These are phyloP conservation scores for Hordeum pubiflorum DNA, from an alignment of 202 grass and related monocot genomes.

Conservation along the genomic window DNA sequence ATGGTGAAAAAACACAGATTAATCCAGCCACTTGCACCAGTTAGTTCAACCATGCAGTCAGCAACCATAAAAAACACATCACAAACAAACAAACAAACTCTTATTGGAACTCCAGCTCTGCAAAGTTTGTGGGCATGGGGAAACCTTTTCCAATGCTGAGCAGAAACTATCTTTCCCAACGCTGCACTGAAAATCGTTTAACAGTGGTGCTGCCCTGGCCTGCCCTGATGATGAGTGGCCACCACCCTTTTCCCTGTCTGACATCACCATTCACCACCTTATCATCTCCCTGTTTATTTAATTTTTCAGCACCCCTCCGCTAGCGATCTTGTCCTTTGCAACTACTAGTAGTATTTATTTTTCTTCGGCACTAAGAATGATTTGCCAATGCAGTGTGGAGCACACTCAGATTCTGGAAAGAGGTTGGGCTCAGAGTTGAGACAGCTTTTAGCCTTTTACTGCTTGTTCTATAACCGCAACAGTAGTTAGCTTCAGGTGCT, in stretches of 20 bases:
- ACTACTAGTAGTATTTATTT: neutral
- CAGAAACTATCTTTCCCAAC: constrained; percentile 18
- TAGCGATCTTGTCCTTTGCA: neutral
- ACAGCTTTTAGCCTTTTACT: neutral
- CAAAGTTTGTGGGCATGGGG: no score
- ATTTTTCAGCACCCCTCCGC: neutral
- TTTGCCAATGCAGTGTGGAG: neutral
- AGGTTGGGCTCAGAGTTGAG: constrained; percentile 22
- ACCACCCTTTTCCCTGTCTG: neutral
- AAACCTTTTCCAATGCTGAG: neutral
- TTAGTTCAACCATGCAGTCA: neutral
- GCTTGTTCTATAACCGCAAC: neutral
- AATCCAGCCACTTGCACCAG: neutral
- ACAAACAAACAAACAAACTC: neutral
- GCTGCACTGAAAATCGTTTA: constrained; percentile 14
- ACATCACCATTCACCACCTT: constrained; percentile 26
- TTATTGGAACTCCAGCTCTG: constrained; percentile 13
- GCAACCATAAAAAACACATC: neutral
- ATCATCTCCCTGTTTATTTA: constrained; percentile 28
- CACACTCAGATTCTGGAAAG: constrained; percentile 22
- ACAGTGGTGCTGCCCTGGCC: constrained; percentile 23
- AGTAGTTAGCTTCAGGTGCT: neutral
- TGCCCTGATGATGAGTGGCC: constrained; percentile 24
- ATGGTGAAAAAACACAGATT: neutral
- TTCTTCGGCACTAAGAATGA: neutral